Evolutionary conservation across 169 alveolate species (phyloP).

Genomic region (Cardiosporidium cionae): DNA sequence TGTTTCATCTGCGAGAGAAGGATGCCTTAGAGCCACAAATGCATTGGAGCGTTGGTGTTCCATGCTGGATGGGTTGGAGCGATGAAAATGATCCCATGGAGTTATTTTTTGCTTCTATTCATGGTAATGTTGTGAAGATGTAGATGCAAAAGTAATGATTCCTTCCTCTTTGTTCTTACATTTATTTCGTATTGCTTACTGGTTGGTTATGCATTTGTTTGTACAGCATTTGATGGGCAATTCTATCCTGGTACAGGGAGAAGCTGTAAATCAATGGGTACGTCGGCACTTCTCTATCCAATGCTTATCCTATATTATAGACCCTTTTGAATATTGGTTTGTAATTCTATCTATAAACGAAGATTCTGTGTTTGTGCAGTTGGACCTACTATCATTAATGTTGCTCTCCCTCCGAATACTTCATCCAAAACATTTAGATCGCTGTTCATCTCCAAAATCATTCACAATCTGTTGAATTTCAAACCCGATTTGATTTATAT

Average conservation of each 20-base stretch:
- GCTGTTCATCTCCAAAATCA: slow-evolving; percentile 7
- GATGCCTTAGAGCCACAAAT: background rate
- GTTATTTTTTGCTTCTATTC: slow-evolving; percentile 83
- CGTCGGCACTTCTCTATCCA: background rate
- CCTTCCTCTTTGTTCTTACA: background rate
- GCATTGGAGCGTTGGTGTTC: slow-evolving; percentile 4
- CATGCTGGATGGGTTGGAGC: slow-evolving; percentile 69
- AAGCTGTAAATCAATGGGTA: slow-evolving; percentile 16
- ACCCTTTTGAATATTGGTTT: background rate
- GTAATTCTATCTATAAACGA: background rate
- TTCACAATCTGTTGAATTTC: slow-evolving; percentile 6
- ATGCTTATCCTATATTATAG: background rate
- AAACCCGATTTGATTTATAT: slow-evolving; percentile 22
- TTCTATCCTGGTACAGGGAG: slow-evolving; percentile 93
- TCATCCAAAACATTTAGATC: slow-evolving; percentile 3
- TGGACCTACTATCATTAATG: slow-evolving; percentile 22
- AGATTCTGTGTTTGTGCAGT: background rate
- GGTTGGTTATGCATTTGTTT: no score
- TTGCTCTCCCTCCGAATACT: background rate
- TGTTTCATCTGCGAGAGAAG: background rate
- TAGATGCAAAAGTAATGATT: background rate
- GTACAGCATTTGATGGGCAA: slow-evolving; percentile 72
- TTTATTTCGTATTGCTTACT: background rate
- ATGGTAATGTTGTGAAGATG: slow-evolving; percentile 35
- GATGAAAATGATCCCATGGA: slow-evolving; percentile 75